phyloP scores from a whole-genome alignment of 2,329 filamentous ascomycete species.

The Epichloe scottii region DNA sequence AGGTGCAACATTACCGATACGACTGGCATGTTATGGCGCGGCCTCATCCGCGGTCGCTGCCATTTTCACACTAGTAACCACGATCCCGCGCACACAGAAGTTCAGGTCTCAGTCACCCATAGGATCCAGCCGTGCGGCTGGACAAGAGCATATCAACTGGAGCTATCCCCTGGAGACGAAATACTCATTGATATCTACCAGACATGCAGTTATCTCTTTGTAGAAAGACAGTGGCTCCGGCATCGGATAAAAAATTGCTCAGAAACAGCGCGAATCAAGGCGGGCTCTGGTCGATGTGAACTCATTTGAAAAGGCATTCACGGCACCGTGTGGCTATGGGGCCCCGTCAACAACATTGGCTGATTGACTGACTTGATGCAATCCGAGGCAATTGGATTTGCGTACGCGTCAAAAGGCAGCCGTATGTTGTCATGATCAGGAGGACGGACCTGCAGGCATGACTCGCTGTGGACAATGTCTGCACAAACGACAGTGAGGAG shows the following conservation, averaged over 20 bases:
- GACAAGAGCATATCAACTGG: neutral
- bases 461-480: too few species aligned
- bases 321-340: neutral
- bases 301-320: neutral
- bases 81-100: neutral
- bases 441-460: too few species aligned
- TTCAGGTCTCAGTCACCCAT: neutral
- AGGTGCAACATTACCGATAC: neutral
- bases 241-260: neutral
- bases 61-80: neutral
- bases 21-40: neutral
- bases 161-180: neutral
- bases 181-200: neutral
- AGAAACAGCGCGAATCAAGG: neutral
- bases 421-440: neutral
- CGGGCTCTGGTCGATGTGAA: neutral
- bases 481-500: too few species aligned
- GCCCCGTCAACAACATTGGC: neutral
- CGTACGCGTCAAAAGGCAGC: neutral
- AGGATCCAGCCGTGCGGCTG: neutral
- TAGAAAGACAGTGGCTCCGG: too few species aligned
- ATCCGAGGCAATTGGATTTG: neutral
- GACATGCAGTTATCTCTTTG: neutral
- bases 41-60: neutral
- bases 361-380: neutral